phyloP scores from a whole-genome alignment of 2,329 filamentous ascomycete genomes.

The Nannizziopsis barbatae region DNA sequence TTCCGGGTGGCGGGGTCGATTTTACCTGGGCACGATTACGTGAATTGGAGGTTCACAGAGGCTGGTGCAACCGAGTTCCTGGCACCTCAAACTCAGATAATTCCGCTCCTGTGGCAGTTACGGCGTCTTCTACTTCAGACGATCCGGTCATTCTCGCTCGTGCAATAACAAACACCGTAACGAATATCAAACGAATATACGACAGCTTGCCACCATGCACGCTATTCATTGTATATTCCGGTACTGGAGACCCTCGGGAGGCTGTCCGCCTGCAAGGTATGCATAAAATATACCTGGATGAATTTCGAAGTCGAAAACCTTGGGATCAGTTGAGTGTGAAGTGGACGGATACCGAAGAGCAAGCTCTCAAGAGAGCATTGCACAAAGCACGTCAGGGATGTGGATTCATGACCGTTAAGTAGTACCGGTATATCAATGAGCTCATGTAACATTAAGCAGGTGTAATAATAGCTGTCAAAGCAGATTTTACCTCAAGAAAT shows the following conservation, averaged over 20 bases:
- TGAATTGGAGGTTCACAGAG: slow-evolving; percentile 48
- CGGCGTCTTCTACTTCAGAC: slow-evolving; percentile 20
- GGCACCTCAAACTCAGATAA: slow-evolving; percentile 37
- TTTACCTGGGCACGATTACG: slow-evolving; percentile 54
- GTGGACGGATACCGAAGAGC: slow-evolving; percentile 55
- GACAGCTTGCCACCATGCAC: slow-evolving; percentile 48
- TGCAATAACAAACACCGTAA: slow-evolving; percentile 41
- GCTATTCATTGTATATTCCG: slow-evolving; percentile 52
- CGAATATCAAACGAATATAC: slow-evolving; percentile 43
- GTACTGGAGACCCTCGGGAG: slow-evolving; percentile 52
- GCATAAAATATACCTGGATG: slow-evolving; percentile 45
- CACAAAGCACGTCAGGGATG: slow-evolving; percentile 47
- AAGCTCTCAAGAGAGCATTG: slow-evolving; percentile 46
- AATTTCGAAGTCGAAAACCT: slow-evolving; percentile 47
- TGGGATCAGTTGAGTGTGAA: slow-evolving; percentile 53
- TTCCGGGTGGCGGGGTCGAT: slow-evolving; percentile 45
- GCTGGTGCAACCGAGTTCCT: slow-evolving; percentile 47
- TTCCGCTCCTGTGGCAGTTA: slow-evolving; percentile 21
- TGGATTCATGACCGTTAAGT: slow-evolving; percentile 51
- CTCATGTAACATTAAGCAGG: no score
- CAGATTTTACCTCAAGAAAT: no score
- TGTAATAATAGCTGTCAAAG: no score
- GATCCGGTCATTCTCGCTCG: slow-evolving; percentile 29
- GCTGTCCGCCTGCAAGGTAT: slow-evolving; percentile 45
- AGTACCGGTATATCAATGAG: slow-evolving; percentile 13